These are phyloP conservation scores for Trichophyton rubrum DNA, from an alignment of 2,329 filamentous ascomycete genomes.

Conservation along the genomic window DNA sequence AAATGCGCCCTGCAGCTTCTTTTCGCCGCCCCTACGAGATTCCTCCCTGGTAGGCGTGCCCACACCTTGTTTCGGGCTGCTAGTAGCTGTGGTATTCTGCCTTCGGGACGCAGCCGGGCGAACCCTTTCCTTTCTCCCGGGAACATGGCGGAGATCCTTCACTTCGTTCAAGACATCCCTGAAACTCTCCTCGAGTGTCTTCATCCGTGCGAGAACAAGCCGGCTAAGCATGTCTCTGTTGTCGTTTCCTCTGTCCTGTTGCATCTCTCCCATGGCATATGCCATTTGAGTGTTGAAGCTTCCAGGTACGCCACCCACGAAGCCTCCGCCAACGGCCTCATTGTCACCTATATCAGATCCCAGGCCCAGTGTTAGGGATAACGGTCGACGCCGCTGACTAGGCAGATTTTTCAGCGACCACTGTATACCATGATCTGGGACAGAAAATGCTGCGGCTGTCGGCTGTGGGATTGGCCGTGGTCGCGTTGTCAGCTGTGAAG, in stretches of 20 bases:
- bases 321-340: constrained; percentile 47
- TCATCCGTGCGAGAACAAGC: constrained; percentile 79
- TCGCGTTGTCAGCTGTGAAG: not conserved
- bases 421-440: constrained; percentile 44
- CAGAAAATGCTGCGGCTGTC: constrained; percentile 39
- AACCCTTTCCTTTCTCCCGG: constrained; percentile 9
- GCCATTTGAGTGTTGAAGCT: constrained; percentile 75
- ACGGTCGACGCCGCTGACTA: constrained; percentile 32
- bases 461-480: constrained; percentile 1
- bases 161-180: constrained; percentile 75
- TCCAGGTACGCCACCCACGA: constrained; percentile 50
- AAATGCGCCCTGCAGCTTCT: not conserved
- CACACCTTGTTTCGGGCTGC: not conserved
- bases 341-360: constrained; percentile 61
- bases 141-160: constrained; percentile 45
- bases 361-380: constrained; percentile 60
- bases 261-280: constrained; percentile 52
- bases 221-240: constrained; percentile 63
- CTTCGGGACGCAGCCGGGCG: not conserved
- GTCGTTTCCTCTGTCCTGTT: constrained; percentile 29
- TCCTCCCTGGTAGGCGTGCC: not conserved
- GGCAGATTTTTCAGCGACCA: constrained; percentile 36
- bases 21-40: not conserved
- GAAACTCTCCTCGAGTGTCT: constrained; percentile 82
- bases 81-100: not conserved